phyloP scores from a whole-genome alignment of 345 rosid species.

The Laguncularia racemosa region DNA sequence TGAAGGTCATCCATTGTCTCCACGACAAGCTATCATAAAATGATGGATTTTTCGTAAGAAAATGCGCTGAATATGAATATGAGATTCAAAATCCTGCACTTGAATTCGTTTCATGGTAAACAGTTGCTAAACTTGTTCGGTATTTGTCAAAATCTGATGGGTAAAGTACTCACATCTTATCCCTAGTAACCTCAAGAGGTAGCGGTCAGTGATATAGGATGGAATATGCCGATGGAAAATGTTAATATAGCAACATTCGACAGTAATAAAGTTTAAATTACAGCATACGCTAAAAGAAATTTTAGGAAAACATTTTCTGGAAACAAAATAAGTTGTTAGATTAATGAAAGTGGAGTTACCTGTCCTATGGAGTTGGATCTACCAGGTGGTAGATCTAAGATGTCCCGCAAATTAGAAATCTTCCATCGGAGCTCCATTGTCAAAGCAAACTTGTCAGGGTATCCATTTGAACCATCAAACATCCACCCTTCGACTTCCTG shows the following conservation, averaged over 20 bases:
- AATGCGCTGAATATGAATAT: background rate
- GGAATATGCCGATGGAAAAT: too few relatives aligned
- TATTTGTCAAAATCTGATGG: too few relatives aligned
- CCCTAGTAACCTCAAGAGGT: too few relatives aligned
- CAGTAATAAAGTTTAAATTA: background rate
- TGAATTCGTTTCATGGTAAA: too few relatives aligned
- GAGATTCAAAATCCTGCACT: too few relatives aligned
- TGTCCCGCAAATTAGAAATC: slow-evolving; percentile 57
- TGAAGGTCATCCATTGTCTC: slow-evolving; percentile 67
- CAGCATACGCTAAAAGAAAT: background rate
- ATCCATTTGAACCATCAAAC: slow-evolving; percentile 24
- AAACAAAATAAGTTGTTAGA: background rate
- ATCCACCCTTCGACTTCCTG: slow-evolving; percentile 22
- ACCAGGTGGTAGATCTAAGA: slow-evolving; percentile 52
- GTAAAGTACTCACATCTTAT: too few relatives aligned
- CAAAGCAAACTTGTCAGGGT: slow-evolving; percentile 28
- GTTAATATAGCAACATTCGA: background rate
- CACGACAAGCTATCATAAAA: slow-evolving; percentile 40
- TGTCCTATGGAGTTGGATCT: slow-evolving; percentile 39
- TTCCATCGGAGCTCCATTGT: slow-evolving; percentile 66
- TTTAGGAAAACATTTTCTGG: background rate
- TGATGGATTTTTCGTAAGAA: background rate
- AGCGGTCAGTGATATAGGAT: too few relatives aligned
- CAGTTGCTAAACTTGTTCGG: too few relatives aligned
- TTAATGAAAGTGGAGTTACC: slow-evolving; percentile 18